Conservation (phyloP, 164 flowering plant species). For the Buxus sempervirens region DNA sequence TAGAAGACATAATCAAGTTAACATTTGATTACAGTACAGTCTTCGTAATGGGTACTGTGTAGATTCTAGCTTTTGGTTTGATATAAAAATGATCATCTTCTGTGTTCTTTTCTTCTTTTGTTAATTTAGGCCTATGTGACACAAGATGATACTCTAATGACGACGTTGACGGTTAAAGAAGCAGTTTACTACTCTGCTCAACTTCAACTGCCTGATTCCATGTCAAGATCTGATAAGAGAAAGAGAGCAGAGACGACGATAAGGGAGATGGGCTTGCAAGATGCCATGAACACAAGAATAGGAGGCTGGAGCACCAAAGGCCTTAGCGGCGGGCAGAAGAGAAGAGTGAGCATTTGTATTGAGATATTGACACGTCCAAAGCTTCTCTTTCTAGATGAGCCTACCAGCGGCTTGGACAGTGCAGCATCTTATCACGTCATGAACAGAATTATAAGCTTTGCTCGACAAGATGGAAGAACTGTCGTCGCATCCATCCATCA, state of each 20-base stretch:
- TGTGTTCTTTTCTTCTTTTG: not conserved
- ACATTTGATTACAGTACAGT: too few relatives aligned
- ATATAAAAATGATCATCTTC: not conserved
- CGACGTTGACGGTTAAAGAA: slow-evolving; percentile 56
- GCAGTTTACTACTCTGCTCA: slow-evolving; percentile 61
- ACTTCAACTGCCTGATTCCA: slow-evolving; percentile 50
- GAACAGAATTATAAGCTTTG: slow-evolving; percentile 30
- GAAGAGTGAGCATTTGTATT: slow-evolving; percentile 56
- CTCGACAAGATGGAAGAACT: slow-evolving; percentile 37
- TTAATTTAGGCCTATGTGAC: slow-evolving; percentile 52
- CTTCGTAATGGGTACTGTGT: too few relatives aligned
- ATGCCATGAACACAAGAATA: slow-evolving; percentile 43
- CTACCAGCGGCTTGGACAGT: slow-evolving; percentile 69
- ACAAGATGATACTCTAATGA: slow-evolving; percentile 51
- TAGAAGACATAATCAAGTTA: too few relatives aligned
- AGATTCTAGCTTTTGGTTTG: too few relatives aligned
- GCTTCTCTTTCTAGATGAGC: slow-evolving; percentile 68
- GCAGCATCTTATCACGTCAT: slow-evolving; percentile 60
- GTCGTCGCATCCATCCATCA: slow-evolving; percentile 70
- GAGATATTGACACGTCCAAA: slow-evolving; percentile 54
- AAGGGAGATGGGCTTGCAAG: slow-evolving; percentile 59
- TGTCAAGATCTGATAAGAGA: slow-evolving; percentile 37
- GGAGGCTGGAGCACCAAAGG: slow-evolving; percentile 59
- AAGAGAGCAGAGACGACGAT: slow-evolving; percentile 51
- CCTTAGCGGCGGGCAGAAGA: slow-evolving; percentile 60